phyloP scores from a whole-genome alignment of 129 eudicot species.

The Flaveria bidentis region DNA sequence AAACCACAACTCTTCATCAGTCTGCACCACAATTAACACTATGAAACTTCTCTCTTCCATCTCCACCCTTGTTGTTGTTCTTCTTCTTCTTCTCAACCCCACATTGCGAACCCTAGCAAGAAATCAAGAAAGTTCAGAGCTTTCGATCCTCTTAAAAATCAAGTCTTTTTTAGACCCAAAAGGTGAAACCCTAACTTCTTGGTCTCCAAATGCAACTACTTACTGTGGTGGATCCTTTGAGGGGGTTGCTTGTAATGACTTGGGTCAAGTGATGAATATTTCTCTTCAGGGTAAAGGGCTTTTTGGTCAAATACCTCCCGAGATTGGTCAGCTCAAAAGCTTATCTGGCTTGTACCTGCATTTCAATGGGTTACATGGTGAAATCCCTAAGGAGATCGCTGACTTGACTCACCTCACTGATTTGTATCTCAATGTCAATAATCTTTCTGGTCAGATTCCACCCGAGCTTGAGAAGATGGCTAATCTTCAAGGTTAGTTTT shows the following conservation, averaged over 20 bases:
- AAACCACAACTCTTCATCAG: conserved; percentile 7
- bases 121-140: conserved; percentile 30
- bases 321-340: conserved; percentile 76
- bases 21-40: background rate
- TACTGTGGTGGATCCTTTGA: conserved; percentile 69
- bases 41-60: conserved; percentile 28
- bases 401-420: conserved; percentile 76
- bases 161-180: conserved; percentile 76
- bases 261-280: conserved; percentile 77
- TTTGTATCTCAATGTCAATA: conserved; percentile 85
- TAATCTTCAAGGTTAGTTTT: conserved; percentile 75
- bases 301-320: conserved; percentile 69
- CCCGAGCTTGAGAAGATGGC: conserved; percentile 62
- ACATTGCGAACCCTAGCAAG: conserved; percentile 34
- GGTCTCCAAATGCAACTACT: conserved; percentile 58
- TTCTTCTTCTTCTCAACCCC: conserved; percentile 16
- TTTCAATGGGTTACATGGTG: conserved; percentile 73
- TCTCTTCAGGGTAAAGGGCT: conserved; percentile 98
- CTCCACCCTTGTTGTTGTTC: conserved; percentile 25
- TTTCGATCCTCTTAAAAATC: conserved; percentile 49
- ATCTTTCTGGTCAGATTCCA: conserved; percentile 78
- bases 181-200: conserved; percentile 54
- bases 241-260: conserved; percentile 80
- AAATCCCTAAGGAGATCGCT: conserved; percentile 75
- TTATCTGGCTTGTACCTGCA: conserved; percentile 91